Evolutionary conservation across 2,329 filamentous ascomycete genomes (phyloP).

Genomic region (Pseudogymnoascus sp.): DNA sequence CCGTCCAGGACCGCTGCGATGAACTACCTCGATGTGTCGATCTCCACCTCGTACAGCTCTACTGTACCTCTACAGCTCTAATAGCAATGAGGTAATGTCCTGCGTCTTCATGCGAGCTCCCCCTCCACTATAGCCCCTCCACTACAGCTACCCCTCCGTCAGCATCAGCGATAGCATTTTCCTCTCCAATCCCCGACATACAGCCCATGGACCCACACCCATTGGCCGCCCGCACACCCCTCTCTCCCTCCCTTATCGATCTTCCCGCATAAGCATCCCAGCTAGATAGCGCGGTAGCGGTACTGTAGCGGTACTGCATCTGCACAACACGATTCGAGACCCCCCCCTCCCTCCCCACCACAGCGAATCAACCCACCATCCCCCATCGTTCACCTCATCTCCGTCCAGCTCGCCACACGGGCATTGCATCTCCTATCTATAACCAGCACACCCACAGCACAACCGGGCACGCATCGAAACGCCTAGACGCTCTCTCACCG

Average conservation of each 20-base stretch:
- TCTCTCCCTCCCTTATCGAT: slow-evolving; percentile 7
- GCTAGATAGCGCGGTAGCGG: not conserved
- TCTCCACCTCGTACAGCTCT: not conserved
- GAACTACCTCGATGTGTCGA: not conserved
- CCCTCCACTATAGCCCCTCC: not conserved
- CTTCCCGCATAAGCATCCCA: slow-evolving; percentile 1
- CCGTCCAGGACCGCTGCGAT: not conserved
- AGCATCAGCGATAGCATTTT: not conserved
- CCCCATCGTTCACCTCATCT: not conserved
- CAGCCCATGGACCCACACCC: not conserved
- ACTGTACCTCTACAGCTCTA: not conserved
- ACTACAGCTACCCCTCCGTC: not conserved
- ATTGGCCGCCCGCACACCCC: not conserved
- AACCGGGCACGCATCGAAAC: not conserved
- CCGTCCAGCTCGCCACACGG: not conserved
- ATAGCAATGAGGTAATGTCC: not conserved
- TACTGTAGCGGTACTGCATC: not conserved
- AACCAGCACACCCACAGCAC: not conserved
- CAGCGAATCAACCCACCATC: not conserved
- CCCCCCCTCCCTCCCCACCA: not conserved
- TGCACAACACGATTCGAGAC: slow-evolving; percentile 3
- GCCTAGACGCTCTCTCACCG: not conserved
- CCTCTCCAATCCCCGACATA: not conserved
- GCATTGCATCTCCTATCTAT: not conserved
- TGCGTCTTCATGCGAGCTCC: not conserved